Evolutionary conservation across 2,329 filamentous ascomycete species (phyloP).

Genomic region (Diaporthe citri): DNA sequence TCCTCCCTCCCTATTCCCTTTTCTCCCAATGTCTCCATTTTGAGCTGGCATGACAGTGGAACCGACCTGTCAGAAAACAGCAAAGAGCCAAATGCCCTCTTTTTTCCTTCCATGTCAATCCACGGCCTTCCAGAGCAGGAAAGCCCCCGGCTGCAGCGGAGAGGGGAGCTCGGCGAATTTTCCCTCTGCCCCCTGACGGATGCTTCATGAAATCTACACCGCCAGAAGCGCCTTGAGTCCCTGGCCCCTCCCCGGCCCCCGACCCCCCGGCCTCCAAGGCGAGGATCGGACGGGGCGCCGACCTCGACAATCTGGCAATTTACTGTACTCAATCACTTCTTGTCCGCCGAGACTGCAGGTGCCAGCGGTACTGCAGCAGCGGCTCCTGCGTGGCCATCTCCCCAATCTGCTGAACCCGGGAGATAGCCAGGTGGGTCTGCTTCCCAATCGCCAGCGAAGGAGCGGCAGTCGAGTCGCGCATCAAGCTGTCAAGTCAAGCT

Average conservation of each 20-base stretch:
- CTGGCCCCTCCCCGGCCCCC: neutral
- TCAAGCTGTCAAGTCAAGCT: constrained; percentile 4
- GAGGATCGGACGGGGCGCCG: constrained; percentile 25
- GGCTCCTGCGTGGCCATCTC: neutral
- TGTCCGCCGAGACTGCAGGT: constrained; percentile 1
- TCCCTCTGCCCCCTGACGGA: constrained; percentile 15
- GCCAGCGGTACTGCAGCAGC: neutral
- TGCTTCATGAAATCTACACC: constrained; percentile 29
- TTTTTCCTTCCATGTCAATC: constrained; percentile 17
- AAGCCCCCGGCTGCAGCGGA: constrained; percentile 24
- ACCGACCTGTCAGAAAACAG: constrained; percentile 23
- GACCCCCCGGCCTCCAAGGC: constrained; percentile 3
- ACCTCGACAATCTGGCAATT: constrained; percentile 25
- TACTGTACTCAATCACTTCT: neutral
- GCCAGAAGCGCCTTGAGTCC: constrained; percentile 12
- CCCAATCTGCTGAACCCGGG: neutral
- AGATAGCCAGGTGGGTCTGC: neutral
- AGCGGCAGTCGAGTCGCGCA: neutral
- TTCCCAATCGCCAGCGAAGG: constrained; percentile 23
- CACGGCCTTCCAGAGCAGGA: constrained; percentile 19
- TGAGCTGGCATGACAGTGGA: constrained; percentile 18
- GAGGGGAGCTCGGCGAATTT: constrained; percentile 31
- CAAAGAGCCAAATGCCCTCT: neutral
- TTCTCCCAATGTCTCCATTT: constrained; percentile 17
- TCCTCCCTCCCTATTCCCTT: neutral